These are phyloP conservation scores for Massariosphaeria phaeospora DNA, from an alignment of 495 filamentous ascomycete genomes.

Conservation along the genomic window DNA sequence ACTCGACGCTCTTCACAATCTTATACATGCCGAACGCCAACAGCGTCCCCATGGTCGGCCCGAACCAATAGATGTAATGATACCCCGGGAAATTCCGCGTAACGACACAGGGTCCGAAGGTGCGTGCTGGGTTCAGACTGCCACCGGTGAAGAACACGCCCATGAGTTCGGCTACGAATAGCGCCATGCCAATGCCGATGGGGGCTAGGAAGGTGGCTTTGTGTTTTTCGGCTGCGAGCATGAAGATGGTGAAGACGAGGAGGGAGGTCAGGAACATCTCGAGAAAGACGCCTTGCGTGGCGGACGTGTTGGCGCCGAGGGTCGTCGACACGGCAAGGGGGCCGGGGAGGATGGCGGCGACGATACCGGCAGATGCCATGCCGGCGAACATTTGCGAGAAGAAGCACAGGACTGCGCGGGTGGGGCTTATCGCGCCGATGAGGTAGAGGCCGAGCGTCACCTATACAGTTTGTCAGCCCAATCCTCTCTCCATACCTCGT, in stretches of 20 bases:
- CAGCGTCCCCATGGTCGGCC: constrained; percentile 38
- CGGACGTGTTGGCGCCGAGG: constrained; percentile 53
- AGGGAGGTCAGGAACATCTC: constrained; percentile 77
- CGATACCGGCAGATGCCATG: constrained; percentile 57
- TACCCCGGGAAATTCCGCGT: constrained; percentile 58
- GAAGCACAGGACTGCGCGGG: constrained; percentile 51
- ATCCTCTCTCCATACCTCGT: not conserved
- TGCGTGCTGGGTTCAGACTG: constrained; percentile 65
- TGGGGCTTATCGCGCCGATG: constrained; percentile 50
- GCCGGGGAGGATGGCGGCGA: constrained; percentile 59
- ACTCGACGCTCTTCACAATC: constrained; percentile 55
- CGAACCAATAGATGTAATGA: constrained; percentile 64
- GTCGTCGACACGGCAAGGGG: constrained; percentile 56
- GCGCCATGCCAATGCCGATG: constrained; percentile 65
- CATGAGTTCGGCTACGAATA: constrained; percentile 65
- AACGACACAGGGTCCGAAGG: constrained; percentile 65
- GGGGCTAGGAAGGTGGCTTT: constrained; percentile 76
- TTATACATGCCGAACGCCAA: constrained; percentile 41
- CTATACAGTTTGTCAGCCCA: constrained; percentile 33
- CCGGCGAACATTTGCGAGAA: constrained; percentile 54
- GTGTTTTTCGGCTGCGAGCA: constrained; percentile 79
- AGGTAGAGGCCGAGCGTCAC: constrained; percentile 57
- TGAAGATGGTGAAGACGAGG: constrained; percentile 73
- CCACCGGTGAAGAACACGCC: constrained; percentile 71
- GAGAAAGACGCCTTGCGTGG: constrained; percentile 66